Conservation (phyloP, 2,329 filamentous ascomycete genomes). For the Fusarium hostae region DNA sequence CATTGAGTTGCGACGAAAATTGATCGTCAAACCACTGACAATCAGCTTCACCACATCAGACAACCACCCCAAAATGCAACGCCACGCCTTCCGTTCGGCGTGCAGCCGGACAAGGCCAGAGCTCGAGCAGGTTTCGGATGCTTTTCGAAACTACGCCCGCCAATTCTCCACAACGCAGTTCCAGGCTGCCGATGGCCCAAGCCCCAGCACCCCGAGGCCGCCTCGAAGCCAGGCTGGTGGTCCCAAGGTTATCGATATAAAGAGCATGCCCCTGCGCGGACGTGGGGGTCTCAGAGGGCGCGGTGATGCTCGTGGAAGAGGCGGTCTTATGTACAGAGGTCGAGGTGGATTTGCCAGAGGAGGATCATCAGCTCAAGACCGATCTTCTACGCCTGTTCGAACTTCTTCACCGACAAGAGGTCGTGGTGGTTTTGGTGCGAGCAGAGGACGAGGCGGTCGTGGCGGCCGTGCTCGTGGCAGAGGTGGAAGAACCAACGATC, state of each 20-base stretch:
- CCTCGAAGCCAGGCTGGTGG: constrained; percentile 31
- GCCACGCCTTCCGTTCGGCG: constrained; percentile 53
- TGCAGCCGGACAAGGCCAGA: constrained; percentile 51
- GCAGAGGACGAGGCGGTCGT: constrained; percentile 33
- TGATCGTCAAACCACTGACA: constrained; percentile 24
- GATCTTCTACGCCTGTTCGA: constrained; percentile 21
- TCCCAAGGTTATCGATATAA: constrained; percentile 54
- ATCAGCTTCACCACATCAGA: constrained; percentile 32
- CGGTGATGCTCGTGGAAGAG: constrained; percentile 32
- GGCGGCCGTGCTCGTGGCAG: constrained; percentile 34
- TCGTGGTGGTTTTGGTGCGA: constrained; percentile 25
- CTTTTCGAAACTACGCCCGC: constrained; percentile 49
- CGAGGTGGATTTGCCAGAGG: constrained; percentile 30
- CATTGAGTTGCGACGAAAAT: constrained; percentile 38
- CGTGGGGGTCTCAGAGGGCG: constrained; percentile 43
- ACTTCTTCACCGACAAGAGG: constrained; percentile 24
- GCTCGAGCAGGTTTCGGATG: constrained; percentile 46
- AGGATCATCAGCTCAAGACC: constrained; percentile 21
- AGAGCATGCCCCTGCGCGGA: constrained; percentile 48
- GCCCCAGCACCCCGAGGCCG: constrained; percentile 34
- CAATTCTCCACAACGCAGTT: constrained; percentile 54
- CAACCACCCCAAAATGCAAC: constrained; percentile 49
- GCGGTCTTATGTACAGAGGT: constrained; percentile 11
- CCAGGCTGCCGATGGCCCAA: constrained; percentile 45
- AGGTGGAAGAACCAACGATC: constrained; percentile 22